Evolutionary conservation across 1,139 yeast species (phyloP).

Genomic region (Blastobotrys serpentis): DNA sequence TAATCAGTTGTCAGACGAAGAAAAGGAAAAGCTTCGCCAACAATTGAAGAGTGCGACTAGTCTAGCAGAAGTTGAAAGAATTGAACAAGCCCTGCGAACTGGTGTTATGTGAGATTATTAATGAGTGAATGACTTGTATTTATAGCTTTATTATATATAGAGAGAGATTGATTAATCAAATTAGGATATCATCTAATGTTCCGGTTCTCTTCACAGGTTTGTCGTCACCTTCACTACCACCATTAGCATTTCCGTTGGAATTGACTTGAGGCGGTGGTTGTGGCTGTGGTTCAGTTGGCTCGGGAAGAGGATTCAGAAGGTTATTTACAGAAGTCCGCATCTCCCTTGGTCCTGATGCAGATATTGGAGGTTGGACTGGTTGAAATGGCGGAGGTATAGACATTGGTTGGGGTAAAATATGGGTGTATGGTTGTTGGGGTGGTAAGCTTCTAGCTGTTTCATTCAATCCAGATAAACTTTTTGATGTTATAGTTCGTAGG

Average conservation of each 20-base stretch:
- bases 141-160: background rate
- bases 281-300: background rate
- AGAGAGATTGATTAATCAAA: constrained; percentile 10
- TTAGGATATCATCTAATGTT: constrained; percentile 17
- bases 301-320: constrained; percentile 16
- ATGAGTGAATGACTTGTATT: constrained; percentile 1
- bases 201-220: constrained; percentile 7
- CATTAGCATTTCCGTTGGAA: background rate
- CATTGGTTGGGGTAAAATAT: background rate
- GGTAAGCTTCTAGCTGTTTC: background rate
- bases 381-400: background rate
- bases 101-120: constrained; percentile 35
- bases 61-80: constrained; percentile 68
- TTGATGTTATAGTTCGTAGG: constrained; percentile 5
- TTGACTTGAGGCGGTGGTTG: constrained; percentile 2
- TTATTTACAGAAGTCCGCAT: constrained; percentile 15
- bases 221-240: background rate
- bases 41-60: constrained; percentile 62
- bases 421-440: background rate
- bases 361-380: background rate
- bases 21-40: constrained; percentile 50
- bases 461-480: constrained; percentile 4
- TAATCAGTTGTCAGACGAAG: constrained; percentile 53
- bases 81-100: constrained; percentile 53
- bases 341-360: constrained; percentile 4